Conservation (phyloP, 805 yeast species). For the Saccharomycopsis selenospora region DNA sequence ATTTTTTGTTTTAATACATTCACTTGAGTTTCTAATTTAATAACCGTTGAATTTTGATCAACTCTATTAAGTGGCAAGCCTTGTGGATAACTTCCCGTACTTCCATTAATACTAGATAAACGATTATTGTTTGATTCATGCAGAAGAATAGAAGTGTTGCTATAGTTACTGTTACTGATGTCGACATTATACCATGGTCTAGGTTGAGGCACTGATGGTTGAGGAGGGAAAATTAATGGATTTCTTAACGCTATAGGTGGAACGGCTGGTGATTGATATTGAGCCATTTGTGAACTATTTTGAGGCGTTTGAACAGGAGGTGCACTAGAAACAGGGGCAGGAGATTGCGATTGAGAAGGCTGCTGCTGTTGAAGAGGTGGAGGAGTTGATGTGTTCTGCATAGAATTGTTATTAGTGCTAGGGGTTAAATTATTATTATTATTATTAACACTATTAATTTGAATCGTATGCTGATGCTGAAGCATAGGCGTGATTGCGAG, state of each 20-base stretch:
- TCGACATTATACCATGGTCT: not conserved
- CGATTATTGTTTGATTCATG: too few relatives aligned
- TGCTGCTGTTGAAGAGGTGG: not conserved
- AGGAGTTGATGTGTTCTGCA: not conserved
- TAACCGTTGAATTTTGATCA: not conserved
- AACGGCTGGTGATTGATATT: too few relatives aligned
- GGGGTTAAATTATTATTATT: too few relatives aligned
- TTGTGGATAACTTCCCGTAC: not conserved
- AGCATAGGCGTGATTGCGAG: too few relatives aligned
- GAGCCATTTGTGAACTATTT: too few relatives aligned
- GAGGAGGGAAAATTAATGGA: not conserved
- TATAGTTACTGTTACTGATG: not conserved
- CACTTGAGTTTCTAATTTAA: not conserved
- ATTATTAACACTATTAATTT: too few relatives aligned
- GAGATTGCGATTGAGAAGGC: not conserved
- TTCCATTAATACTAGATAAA: not conserved
- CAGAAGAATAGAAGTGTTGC: too few relatives aligned
- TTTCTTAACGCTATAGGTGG: not conserved
- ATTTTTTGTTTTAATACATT: not conserved
- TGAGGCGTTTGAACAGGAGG: too few relatives aligned
- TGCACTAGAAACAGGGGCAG: too few relatives aligned
- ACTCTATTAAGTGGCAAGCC: not conserved
- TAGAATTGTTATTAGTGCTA: too few relatives aligned
- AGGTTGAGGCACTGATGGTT: not conserved
- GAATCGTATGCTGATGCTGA: too few relatives aligned